These are phyloP conservation scores for Suillus sp. DNA, from an alignment of 768 basidiomycete genomes.

Conservation along the genomic window DNA sequence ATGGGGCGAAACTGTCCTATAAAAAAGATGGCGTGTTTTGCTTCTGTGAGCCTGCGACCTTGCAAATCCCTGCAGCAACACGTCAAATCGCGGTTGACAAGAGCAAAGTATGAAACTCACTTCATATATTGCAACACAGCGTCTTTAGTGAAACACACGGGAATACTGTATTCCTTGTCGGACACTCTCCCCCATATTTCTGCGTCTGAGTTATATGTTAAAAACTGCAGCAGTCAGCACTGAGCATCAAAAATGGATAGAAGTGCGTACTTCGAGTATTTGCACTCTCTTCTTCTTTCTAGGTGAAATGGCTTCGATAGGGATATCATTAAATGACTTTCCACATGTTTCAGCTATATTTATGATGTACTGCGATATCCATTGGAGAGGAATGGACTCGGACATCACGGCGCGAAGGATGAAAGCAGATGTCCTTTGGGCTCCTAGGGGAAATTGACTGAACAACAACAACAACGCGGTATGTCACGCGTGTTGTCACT, in stretches of 20 bases:
- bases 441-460: not conserved
- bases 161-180: slow-evolving; percentile 53
- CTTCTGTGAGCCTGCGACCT: slow-evolving; percentile 44
- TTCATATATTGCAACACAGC: slow-evolving; percentile 48
- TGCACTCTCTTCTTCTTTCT: slow-evolving; percentile 56
- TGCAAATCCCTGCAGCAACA: slow-evolving; percentile 23
- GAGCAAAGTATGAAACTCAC: slow-evolving; percentile 31
- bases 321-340: slow-evolving; percentile 36
- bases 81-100: not conserved
- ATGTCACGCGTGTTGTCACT: slow-evolving; percentile 13
- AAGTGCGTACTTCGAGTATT: slow-evolving; percentile 50
- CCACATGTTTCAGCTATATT: slow-evolving; percentile 54
- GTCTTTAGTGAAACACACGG: slow-evolving; percentile 55
- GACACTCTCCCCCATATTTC: slow-evolving; percentile 67
- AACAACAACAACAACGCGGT: slow-evolving; percentile 10
- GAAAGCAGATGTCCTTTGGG: not conserved
- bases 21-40: slow-evolving; percentile 46
- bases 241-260: slow-evolving; percentile 4
- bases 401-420: slow-evolving; percentile 34
- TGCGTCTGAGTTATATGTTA: slow-evolving; percentile 49
- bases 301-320: slow-evolving; percentile 14
- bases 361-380: slow-evolving; percentile 59
- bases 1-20: slow-evolving; percentile 54
- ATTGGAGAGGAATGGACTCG: slow-evolving; percentile 43
- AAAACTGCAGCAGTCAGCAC: slow-evolving; percentile 45